Conservation (phyloP, 805 yeast genomes). For the Saturnispora gosingensis region DNA sequence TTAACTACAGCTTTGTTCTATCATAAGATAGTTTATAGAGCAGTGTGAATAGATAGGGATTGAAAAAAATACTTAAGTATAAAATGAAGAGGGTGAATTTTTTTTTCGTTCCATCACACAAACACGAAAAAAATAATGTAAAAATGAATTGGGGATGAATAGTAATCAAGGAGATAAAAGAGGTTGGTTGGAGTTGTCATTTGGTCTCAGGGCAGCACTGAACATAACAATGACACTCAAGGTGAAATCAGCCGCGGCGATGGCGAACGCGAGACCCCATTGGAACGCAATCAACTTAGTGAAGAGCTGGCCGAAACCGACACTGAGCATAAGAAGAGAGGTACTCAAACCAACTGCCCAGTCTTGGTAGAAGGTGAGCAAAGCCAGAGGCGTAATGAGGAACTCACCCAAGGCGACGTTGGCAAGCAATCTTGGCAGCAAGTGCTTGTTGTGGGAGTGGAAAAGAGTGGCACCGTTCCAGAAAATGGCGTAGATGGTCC, state of each 20-base stretch:
- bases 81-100: background rate
- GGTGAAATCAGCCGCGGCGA: constrained; percentile 48
- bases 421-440: constrained; percentile 60
- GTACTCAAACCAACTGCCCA: constrained; percentile 60
- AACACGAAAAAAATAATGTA: background rate
- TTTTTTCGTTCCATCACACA: no score
- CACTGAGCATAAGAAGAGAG: constrained; percentile 49
- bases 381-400: constrained; percentile 51
- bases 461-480: constrained; percentile 81
- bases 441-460: constrained; percentile 43
- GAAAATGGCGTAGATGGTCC: constrained; percentile 65
- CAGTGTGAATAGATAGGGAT: background rate
- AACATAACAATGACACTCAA: constrained; percentile 39
- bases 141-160: background rate
- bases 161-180: background rate
- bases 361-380: constrained; percentile 54
- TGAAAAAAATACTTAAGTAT: background rate
- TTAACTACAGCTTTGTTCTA: background rate
- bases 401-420: constrained; percentile 74
- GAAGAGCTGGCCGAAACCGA: constrained; percentile 63
- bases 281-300: constrained; percentile 67
- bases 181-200: background rate
- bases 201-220: constrained; percentile 22
- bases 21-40: background rate
- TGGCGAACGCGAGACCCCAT: constrained; percentile 75